Evolutionary conservation across 2,329 filamentous ascomycete genomes (phyloP), one percentile per base, ranked within the genome.

Genomic region (Fusarium poae): DNA sequence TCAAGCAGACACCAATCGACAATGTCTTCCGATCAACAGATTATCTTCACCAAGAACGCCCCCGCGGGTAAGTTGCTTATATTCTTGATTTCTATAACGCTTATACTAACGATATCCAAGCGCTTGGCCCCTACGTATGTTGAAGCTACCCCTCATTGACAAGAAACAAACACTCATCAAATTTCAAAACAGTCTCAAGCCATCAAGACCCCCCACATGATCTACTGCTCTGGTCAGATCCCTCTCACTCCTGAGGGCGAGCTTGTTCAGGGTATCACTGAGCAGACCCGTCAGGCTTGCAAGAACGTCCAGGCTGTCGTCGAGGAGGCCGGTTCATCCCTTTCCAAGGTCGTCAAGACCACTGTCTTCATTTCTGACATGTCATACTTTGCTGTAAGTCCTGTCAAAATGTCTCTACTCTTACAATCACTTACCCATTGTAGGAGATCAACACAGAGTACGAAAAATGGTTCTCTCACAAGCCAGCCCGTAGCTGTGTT

Each of bases 291-390:
- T 53, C 82, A 85, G 71, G 88, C 86, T 80, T 85, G 93, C 79
- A 84, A 91, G 81, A 97, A 97, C 82, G 87, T 97, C 76, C 86
- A 91, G 79, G 92, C 92, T 43, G 93, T 98, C 59, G 88, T 98
- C 52, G 87, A 89, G 64, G 93, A 90, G 74, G 93, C 94, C 25
- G 93, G 92, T 55, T 94, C 92, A 23, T 88, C 86, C 53, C 86
- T 98, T 62, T 81, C 88, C 68, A 92, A 90, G 80, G 91, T 97
- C 46, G 92, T 97, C 82, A 97, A 97, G 87, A 92, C 94, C 74
- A 93, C 90, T 78, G 91, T 97, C 77, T 98, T 97, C 86, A 83
- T 98, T 66, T 91, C 91, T 51, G 92, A 97, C 81, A 98, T 98
- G 95, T 88, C 86, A 68, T 86, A 96, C 82, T 98, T 98, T 77